Base-by-base conservation (phyloP, 2,329 filamentous ascomycete genomes). In the Rhinocladiella mackenziei region DNA sequence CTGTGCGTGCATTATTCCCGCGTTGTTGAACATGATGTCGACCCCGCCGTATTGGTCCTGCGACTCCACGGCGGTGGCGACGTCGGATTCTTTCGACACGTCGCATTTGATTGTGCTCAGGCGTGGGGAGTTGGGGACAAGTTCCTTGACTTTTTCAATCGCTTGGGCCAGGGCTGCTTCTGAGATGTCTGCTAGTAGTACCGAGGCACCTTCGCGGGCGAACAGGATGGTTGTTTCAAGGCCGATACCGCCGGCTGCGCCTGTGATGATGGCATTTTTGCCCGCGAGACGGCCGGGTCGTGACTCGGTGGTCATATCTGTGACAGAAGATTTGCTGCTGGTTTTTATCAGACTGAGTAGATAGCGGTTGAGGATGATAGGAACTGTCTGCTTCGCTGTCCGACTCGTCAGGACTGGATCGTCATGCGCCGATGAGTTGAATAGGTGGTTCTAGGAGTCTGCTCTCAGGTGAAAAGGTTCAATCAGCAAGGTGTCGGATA, bases 11-110 rank as follows among this genome's bases (percentile, higher is more conserved):
- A 96, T 96, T 67, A 96, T 96, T 43, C 89, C 89, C 17, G 89
- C 89, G 65, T 96, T 96, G 80, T 96, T 96, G 81, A 95, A 96
- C 59, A 95, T 86, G 62, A 95, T 74, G 64, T 96, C 89, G 2
- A 92, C 69, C 32, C 89, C 89, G 61, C 89, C 89, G 85, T 86
- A 94, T 45, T 78, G 63, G 66, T 96, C 89, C 45, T 91, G 70
- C 7, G 77, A 69, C 56, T 86, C 83, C 39, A 95, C 74, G 63
- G 85, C 80, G 43, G 81, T 79, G 60, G 88, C 71, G 22, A 96
- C 81, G 44, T 92, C 78, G 49, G 76, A 67, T 65, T 96, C 89
- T 60, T 89, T 89, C 64, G 86, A 89, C 42, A 96, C 89, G 62
- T 96, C 89, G 67, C 80, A 83, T 60, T 86, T 82, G 36, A 53